Conservation (phyloP, 345 rosid species). For the Excoecaria cochinchinensis region DNA sequence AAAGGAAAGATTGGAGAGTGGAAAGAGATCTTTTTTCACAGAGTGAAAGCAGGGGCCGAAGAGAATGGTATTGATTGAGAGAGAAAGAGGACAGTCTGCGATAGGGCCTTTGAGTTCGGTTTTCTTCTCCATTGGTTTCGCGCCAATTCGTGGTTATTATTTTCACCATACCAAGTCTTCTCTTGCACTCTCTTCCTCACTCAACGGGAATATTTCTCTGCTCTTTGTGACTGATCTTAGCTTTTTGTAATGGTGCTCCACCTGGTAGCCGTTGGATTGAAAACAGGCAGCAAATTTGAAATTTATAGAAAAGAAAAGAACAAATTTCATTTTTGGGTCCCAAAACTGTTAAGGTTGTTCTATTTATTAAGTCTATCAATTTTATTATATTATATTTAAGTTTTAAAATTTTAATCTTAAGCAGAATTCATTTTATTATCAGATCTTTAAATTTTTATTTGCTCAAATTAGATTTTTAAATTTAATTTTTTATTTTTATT, state of each 20-base stretch:
- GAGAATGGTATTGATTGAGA: slow-evolving; percentile 29
- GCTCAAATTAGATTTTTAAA: no score
- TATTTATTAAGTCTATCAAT: no score
- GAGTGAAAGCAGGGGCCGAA: slow-evolving; percentile 12
- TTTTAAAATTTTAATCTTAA: no score
- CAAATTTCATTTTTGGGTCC: no score
- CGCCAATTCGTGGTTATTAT: slow-evolving; percentile 79
- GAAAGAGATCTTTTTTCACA: slow-evolving; percentile 14
- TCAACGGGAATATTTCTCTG: slow-evolving; percentile 5
- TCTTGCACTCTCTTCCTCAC: slow-evolving; percentile 1
- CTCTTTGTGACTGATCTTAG: background rate
- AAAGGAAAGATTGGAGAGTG: slow-evolving; percentile 22
- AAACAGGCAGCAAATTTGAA: background rate
- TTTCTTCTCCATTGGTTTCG: slow-evolving; percentile 53
- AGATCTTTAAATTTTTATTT: no score
- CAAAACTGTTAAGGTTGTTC: no score
- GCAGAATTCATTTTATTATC: no score
- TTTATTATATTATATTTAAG: no score
- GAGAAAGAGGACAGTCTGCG: slow-evolving; percentile 49
- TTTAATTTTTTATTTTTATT: no score
- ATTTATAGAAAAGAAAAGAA: no score
- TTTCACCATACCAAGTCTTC: slow-evolving; percentile 31
- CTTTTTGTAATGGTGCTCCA: background rate
- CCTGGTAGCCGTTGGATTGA: background rate
- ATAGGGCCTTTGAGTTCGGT: slow-evolving; percentile 54